Base-by-base conservation (phyloP, 371 early-diverging fungal species). In the Nematocida minor region DNA sequence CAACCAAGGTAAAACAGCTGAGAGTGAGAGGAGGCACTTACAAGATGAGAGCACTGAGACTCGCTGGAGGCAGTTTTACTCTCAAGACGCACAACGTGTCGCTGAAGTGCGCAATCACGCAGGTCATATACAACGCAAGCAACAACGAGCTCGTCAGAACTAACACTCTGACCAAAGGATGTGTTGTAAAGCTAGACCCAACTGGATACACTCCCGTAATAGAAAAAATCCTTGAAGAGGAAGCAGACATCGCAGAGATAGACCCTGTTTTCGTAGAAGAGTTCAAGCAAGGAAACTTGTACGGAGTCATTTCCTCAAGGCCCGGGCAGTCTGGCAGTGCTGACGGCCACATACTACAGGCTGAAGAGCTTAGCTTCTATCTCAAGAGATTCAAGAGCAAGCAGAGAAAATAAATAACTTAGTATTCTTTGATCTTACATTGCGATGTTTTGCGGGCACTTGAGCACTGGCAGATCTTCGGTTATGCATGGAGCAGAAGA, bases 101-200 rank as follows among this genome's bases (percentile, higher is more conserved):
- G 81, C 92, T 95, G 89, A 67, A 67, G 68, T 47, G 54, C 20
- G 79, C 79, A 4, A 91, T 95, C 84, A 88, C 93, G 85, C 89
- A 90, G 80, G 99, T 99, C 82, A 91, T 92, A 79, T 97, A 97
- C 92, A 97, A 99, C 88, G 91, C 97, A 82, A 91, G 94, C 87
- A 94, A 93, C 93, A 99, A 97, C 91, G 98, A 99, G 88, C 89
- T 97, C 85, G 95, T 97, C 87, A 93, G 99, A 86, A 97, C 98
- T 87, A 96, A 96, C 90, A 97, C 98, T 79, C 89, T 99, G 62
- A 97, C 97, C 69, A 97, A 97, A 91, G 91, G 93, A 40, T 90
- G 92, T 85, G 91, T 99, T 82, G 90, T 99, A 79, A 94, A 97
- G 87, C 89, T 99, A 82, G 94, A 94, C 88, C 94, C 96, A 84